A percentile compares a stretch with the other conserved stretches of the same genome.
These are phyloP conservation scores for Didymella pinodella DNA, from an alignment of 2,329 filamentous ascomycete genomes.

Conservation along the genomic window DNA sequence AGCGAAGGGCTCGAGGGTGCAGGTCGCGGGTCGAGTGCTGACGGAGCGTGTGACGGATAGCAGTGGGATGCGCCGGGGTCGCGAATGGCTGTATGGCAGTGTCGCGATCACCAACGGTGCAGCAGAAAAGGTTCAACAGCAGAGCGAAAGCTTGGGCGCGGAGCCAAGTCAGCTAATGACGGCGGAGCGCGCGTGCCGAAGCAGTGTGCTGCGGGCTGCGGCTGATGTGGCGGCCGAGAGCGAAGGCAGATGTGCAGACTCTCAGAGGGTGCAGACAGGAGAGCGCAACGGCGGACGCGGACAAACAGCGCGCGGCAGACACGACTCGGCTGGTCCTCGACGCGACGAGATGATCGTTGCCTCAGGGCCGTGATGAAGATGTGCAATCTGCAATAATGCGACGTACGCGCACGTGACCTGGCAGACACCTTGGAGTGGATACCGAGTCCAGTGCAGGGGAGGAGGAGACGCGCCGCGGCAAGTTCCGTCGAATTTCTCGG, in stretches of 20 bases:
- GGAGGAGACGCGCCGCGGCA: conserved; percentile 21
- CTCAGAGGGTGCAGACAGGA: neutral
- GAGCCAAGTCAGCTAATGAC: conserved; percentile 35
- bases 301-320: conserved; percentile 10
- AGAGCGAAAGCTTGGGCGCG: conserved; percentile 32
- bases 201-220: conserved; percentile 15
- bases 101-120: conserved; percentile 17
- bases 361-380: conserved; percentile 13
- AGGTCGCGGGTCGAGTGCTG: neutral
- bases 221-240: conserved; percentile 14
- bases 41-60: conserved; percentile 15
- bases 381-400: neutral
- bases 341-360: conserved; percentile 15
- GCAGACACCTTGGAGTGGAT: neutral
- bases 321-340: conserved; percentile 2
- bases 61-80: conserved; percentile 24
- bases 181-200: conserved; percentile 17
- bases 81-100: conserved; percentile 19
- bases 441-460: too few relatives aligned
- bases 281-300: conserved; percentile 1
- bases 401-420: conserved; percentile 7
- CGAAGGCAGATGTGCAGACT: neutral
- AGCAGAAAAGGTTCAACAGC: conserved; percentile 36
- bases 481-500: conserved; percentile 29
- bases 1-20: conserved; percentile 17